A percentile compares a stretch with the other conserved stretches of the same genome.
phyloP scores from a whole-genome alignment of 2,329 filamentous ascomycete species.

The Fusarium chlamydosporum region DNA sequence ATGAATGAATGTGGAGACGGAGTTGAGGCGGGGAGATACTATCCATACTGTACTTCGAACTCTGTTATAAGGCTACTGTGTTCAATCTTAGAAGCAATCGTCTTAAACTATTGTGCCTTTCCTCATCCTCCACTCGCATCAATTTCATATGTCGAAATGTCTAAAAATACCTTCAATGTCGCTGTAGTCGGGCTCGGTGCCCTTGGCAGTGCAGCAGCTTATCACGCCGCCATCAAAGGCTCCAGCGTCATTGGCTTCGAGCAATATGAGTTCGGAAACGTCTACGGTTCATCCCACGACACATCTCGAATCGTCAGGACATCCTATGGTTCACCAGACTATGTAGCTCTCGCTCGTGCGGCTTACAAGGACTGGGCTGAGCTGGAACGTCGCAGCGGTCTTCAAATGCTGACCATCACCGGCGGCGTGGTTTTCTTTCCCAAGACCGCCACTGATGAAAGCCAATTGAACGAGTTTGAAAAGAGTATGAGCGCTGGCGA shows the following conservation, averaged over 20 bases:
- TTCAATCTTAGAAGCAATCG: neutral
- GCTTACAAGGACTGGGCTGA: conserved; percentile 48
- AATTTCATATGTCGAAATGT: neutral
- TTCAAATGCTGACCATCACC: conserved; percentile 43
- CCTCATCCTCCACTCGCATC: no score
- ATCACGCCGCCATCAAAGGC: conserved; percentile 39
- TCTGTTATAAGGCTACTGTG: neutral
- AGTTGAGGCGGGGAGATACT: neutral
- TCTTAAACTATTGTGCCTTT: neutral
- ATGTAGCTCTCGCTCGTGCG: conserved; percentile 43
- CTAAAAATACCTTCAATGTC: conserved; percentile 11
- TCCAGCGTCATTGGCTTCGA: conserved; percentile 46
- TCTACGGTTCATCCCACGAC: conserved; percentile 48
- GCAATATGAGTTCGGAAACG: conserved; percentile 47
- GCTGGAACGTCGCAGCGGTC: conserved; percentile 39
- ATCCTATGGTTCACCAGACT: conserved; percentile 44
- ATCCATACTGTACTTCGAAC: neutral
- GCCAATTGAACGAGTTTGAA: conserved; percentile 13
- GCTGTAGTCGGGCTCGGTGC: conserved; percentile 22
- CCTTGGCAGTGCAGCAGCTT: conserved; percentile 22
- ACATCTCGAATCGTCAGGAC: conserved; percentile 47
- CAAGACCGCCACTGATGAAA: neutral
- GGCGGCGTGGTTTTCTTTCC: conserved; percentile 47
- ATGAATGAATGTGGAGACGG: neutral
- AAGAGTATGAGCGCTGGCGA: conserved; percentile 26